Conservation (phyloP, 139 green algal species). For the Yamagishiella unicocca region DNA sequence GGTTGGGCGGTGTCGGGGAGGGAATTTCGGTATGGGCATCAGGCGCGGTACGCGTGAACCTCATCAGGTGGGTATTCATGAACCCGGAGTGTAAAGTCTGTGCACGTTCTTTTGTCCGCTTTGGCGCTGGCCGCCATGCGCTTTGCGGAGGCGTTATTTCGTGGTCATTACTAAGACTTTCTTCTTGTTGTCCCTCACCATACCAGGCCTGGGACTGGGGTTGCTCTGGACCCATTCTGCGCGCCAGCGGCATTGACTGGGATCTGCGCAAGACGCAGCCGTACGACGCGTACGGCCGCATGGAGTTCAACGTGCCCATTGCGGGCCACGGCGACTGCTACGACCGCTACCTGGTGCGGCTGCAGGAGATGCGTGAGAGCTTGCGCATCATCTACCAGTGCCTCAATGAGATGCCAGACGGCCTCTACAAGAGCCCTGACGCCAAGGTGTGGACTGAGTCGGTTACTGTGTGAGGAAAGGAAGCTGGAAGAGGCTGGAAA, state of each 20-base stretch:
- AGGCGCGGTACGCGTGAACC: too few relatives aligned
- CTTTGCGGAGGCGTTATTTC: too few relatives aligned
- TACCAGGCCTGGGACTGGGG: constrained; percentile 70
- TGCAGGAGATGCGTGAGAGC: constrained; percentile 88
- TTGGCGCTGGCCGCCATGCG: too few relatives aligned
- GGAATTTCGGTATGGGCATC: too few relatives aligned
- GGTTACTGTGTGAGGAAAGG: too few relatives aligned
- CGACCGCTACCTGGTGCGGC: constrained; percentile 82
- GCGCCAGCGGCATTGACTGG: constrained; percentile 85
- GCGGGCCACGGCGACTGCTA: constrained; percentile 87
- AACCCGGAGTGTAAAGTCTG: too few relatives aligned
- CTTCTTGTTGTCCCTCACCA: not conserved
- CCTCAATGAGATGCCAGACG: constrained; percentile 86
- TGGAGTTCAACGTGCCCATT: constrained; percentile 88
- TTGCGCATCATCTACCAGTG: constrained; percentile 88
- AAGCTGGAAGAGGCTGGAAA: too few relatives aligned
- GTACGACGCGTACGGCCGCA: constrained; percentile 88
- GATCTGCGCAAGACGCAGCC: constrained; percentile 88
- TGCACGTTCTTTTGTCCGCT: too few relatives aligned
- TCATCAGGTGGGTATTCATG: too few relatives aligned
- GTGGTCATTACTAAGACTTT: not conserved
- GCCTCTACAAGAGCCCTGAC: constrained; percentile 82
- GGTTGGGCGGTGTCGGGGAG: too few relatives aligned
- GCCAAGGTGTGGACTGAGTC: constrained; percentile 83
- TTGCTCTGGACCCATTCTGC: constrained; percentile 83